These are phyloP conservation scores for Dendrocalamus sinicus DNA, from an alignment of 176 grass and related monocot species.

Conservation along the genomic window DNA sequence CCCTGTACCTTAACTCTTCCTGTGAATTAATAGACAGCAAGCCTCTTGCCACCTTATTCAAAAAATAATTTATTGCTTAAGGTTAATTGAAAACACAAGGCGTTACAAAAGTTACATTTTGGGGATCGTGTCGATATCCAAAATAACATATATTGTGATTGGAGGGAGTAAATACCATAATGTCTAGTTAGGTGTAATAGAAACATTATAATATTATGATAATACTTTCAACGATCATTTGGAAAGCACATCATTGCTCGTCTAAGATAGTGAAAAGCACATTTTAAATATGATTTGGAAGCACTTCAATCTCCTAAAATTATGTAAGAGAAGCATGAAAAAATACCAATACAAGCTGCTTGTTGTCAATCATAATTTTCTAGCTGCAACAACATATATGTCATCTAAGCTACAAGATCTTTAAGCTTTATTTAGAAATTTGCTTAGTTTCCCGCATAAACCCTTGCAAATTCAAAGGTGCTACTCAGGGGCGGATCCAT, in stretches of 20 bases:
- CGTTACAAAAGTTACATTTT: too few relatives aligned
- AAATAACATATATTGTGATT: too few relatives aligned
- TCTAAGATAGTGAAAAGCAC: not conserved
- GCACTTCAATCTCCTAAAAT: not conserved
- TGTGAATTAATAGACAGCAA: too few relatives aligned
- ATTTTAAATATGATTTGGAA: not conserved
- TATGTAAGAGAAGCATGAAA: not conserved
- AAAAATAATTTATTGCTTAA: too few relatives aligned
- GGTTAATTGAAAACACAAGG: too few relatives aligned
- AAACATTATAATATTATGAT: not conserved
- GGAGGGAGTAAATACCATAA: not conserved
- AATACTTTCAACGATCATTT: not conserved
- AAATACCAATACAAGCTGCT: not conserved
- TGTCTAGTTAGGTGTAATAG: not conserved
- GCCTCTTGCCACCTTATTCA: too few relatives aligned
- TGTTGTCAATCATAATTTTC: not conserved
- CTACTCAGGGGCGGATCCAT: too few relatives aligned
- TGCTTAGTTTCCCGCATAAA: not conserved
- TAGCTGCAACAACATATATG: not conserved
- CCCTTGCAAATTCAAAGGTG: not conserved
- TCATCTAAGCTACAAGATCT: not conserved
- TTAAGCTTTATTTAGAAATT: not conserved
- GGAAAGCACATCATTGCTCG: not conserved
- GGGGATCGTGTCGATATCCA: too few relatives aligned
- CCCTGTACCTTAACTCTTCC: too few relatives aligned